These are phyloP conservation scores for Aspergillus panamensis DNA, from an alignment of 495 filamentous ascomycete species.

Conservation along the genomic window DNA sequence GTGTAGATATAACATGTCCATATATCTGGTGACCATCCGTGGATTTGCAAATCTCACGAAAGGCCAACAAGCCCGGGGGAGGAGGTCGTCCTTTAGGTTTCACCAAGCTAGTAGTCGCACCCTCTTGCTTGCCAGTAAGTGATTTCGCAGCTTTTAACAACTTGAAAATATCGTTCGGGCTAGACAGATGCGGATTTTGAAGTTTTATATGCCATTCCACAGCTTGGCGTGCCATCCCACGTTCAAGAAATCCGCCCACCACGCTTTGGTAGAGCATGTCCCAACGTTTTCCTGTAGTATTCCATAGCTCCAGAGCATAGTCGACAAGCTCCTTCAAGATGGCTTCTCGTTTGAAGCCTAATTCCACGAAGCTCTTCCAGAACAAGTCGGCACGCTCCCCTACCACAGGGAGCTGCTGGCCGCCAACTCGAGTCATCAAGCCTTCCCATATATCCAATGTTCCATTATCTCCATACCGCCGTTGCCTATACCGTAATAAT, in stretches of 20 bases:
- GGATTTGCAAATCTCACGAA: slow-evolving; percentile 47
- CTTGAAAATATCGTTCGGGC: slow-evolving; percentile 34
- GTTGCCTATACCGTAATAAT: slow-evolving; percentile 57
- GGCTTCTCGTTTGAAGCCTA: slow-evolving; percentile 43
- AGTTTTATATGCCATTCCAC: slow-evolving; percentile 49
- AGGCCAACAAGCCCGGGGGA: slow-evolving; percentile 33
- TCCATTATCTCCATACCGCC: slow-evolving; percentile 57
- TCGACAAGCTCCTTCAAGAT: slow-evolving; percentile 48
- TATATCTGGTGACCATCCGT: slow-evolving; percentile 52
- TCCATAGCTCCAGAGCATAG: slow-evolving; percentile 54
- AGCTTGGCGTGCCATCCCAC: slow-evolving; percentile 32
- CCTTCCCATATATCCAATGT: slow-evolving; percentile 60
- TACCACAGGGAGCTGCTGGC: slow-evolving; percentile 41
- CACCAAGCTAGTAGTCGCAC: not conserved
- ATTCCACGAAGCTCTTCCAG: slow-evolving; percentile 53
- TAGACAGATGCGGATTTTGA: slow-evolving; percentile 29
- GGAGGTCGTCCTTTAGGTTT: slow-evolving; percentile 8
- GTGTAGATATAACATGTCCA: slow-evolving; percentile 53
- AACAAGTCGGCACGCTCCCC: slow-evolving; percentile 50
- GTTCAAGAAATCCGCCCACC: slow-evolving; percentile 45
- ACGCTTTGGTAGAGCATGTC: slow-evolving; percentile 46
- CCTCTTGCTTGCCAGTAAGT: not conserved
- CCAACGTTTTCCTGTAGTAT: slow-evolving; percentile 43
- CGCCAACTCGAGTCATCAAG: slow-evolving; percentile 46
- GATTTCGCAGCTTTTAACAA: slow-evolving; percentile 32